phyloP scores from a whole-genome alignment of 768 basidiomycete genomes.

The Naematelia encephala region DNA sequence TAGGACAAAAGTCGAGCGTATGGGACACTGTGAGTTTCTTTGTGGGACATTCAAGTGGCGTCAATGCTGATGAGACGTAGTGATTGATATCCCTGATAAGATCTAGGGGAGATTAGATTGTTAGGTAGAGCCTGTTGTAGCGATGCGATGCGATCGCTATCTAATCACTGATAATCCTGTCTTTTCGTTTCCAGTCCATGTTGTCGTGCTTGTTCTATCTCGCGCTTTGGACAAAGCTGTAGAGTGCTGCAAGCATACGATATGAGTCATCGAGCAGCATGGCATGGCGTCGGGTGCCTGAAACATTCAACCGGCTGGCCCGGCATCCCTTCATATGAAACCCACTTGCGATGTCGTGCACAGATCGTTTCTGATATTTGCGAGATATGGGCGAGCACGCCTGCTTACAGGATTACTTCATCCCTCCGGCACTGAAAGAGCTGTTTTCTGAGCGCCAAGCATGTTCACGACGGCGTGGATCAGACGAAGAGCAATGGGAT shows the following conservation, averaged over 20 bases:
- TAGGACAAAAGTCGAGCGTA: conserved; percentile 89
- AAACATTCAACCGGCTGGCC: background rate
- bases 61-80: conserved; percentile 11
- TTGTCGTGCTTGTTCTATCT: too few species aligned
- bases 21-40: conserved; percentile 70
- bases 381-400: background rate
- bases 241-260: too few species aligned
- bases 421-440: background rate
- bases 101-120: background rate
- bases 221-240: too few species aligned
- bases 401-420: background rate
- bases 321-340: too few species aligned
- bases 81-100: conserved; percentile 35
- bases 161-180: background rate
- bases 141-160: background rate
- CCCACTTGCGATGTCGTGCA: too few species aligned
- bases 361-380: too few species aligned
- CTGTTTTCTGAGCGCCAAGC: background rate
- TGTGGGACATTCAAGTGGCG: background rate
- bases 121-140: background rate
- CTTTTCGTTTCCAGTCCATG: background rate
- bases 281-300: background rate
- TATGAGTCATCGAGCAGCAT: too few species aligned
- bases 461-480: too few species aligned
- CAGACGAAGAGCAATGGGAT: background rate